Percentiles rank a stretch among this genome's conserved stretches.
Conservation (phyloP, 345 rosid genomes). For the Brassica rapa region DNA sequence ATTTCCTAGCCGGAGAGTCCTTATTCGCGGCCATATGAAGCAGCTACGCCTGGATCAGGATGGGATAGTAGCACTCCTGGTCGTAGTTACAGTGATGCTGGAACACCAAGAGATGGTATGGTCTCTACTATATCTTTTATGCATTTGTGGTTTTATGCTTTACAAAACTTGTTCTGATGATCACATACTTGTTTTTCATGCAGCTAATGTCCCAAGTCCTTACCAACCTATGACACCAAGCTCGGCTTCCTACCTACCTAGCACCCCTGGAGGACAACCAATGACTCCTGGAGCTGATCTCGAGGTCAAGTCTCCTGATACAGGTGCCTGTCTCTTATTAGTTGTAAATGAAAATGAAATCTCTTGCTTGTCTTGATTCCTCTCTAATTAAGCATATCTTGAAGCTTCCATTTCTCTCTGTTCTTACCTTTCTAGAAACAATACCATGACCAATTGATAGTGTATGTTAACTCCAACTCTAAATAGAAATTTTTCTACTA, state of each 20-base stretch:
- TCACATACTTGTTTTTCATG: conserved; percentile 20
- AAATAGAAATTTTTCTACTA: not conserved
- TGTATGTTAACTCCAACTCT: not conserved
- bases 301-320: conserved; percentile 74
- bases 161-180: not conserved
- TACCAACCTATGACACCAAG: conserved; percentile 84
- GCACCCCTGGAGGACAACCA: conserved; percentile 89
- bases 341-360: not conserved
- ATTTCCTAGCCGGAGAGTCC: conserved; percentile 64
- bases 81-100: conserved; percentile 73
- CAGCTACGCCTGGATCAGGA: conserved; percentile 80
- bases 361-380: not conserved
- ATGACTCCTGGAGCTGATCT: conserved; percentile 75
- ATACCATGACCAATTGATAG: not conserved
- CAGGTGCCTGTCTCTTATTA: conserved; percentile 43
- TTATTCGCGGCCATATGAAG: conserved; percentile 67
- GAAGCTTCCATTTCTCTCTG: not conserved
- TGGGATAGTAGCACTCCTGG: conserved; percentile 61
- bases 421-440: not conserved
- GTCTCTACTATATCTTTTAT: conserved; percentile 14
- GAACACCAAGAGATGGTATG: conserved; percentile 72
- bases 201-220: conserved; percentile 84
- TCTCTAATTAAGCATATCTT: not conserved
- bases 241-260: conserved; percentile 67
- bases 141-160: not conserved